Conservation (phyloP, 495 filamentous ascomycete genomes). For the Penicillium chermesinum region DNA sequence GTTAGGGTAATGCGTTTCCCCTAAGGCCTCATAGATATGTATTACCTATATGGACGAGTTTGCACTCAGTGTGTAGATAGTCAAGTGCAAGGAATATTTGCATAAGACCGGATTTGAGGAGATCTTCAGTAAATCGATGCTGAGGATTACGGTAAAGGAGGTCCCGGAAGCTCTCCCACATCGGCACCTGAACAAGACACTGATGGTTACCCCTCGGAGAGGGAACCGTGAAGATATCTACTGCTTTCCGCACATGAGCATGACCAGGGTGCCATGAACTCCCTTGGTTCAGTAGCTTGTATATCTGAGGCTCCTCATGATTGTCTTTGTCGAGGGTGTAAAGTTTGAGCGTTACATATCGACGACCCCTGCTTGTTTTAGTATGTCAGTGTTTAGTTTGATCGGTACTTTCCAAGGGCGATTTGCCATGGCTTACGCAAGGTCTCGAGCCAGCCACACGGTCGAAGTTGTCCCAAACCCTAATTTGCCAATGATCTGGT, state of each 20-base stretch:
- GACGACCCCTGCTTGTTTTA: slow-evolving; percentile 25
- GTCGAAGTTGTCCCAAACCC: slow-evolving; percentile 51
- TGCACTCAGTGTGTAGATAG: slow-evolving; percentile 44
- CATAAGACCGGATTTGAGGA: slow-evolving; percentile 27
- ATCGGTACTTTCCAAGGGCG: too few relatives aligned
- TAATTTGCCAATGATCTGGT: slow-evolving; percentile 53
- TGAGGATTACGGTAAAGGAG: slow-evolving; percentile 27
- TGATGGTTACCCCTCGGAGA: slow-evolving; percentile 25
- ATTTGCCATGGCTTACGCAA: slow-evolving; percentile 32
- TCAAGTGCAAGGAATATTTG: slow-evolving; percentile 38
- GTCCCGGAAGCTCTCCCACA: slow-evolving; percentile 38
- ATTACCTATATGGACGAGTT: slow-evolving; percentile 43
- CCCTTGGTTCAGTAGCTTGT: slow-evolving; percentile 19
- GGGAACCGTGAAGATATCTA: slow-evolving; percentile 30
- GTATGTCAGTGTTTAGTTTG: slow-evolving; percentile 11
- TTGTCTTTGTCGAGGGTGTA: slow-evolving; percentile 23
- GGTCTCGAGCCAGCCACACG: slow-evolving; percentile 51
- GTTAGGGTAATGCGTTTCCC: slow-evolving; percentile 6
- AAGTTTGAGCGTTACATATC: slow-evolving; percentile 42
- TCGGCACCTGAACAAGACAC: slow-evolving; percentile 36
- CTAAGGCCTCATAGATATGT: slow-evolving; percentile 9
- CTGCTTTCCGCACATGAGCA: slow-evolving; percentile 22
- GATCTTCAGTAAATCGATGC: slow-evolving; percentile 28
- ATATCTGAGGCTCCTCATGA: slow-evolving; percentile 26
- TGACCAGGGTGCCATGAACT: slow-evolving; percentile 22